phyloP scores from a whole-genome alignment of 1,284 basidiomycete species.

The Irpex sp. region DNA sequence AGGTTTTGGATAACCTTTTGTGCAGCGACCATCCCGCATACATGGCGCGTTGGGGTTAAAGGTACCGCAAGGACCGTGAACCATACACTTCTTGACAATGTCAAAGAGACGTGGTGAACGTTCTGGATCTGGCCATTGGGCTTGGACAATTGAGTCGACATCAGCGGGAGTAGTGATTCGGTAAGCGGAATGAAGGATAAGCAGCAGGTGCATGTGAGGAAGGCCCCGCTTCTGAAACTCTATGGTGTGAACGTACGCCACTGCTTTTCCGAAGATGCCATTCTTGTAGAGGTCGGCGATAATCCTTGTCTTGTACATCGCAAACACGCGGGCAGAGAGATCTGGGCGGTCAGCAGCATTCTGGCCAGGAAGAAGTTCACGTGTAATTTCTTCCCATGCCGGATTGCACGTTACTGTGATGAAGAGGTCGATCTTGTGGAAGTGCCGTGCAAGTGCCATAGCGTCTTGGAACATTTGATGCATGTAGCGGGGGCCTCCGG shows the following conservation, averaged over 20 bases:
- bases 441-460: background rate
- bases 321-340: conserved; percentile 30
- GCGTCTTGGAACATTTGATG: background rate
- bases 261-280: conserved; percentile 27
- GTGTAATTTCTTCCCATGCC: conserved; percentile 31
- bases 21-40: conserved; percentile 22
- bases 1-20: background rate
- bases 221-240: conserved; percentile 48
- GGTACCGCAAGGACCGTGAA: conserved; percentile 40
- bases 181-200: conserved; percentile 29
- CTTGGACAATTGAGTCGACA: conserved; percentile 36
- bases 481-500: background rate
- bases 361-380: conserved; percentile 26
- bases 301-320: conserved; percentile 9
- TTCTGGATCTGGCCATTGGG: conserved; percentile 34
- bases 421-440: conserved; percentile 21
- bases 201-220: conserved; percentile 40
- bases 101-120: conserved; percentile 33
- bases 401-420: conserved; percentile 35
- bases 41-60: conserved; percentile 33
- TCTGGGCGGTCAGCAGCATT: conserved; percentile 26
- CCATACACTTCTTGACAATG: conserved; percentile 30
- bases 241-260: conserved; percentile 37
- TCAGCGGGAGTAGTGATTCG: conserved; percentile 25
- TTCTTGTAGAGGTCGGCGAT: conserved; percentile 29